phyloP scores from a whole-genome alignment of 805 yeast species.

The Dipodascopsis tothii region DNA sequence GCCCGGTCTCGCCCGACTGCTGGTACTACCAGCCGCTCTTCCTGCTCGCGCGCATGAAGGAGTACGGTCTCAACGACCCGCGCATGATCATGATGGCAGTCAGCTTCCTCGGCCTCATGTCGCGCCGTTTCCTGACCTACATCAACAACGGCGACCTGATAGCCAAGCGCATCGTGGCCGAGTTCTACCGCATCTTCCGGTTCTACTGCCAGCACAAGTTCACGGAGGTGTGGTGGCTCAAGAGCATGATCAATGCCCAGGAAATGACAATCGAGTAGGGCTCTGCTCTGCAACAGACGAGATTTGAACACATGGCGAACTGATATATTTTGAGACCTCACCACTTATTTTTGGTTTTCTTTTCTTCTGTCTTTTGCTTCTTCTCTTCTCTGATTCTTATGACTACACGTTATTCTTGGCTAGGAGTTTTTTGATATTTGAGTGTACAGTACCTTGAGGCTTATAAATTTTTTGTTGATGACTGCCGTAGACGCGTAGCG shows the following conservation, averaged over 20 bases:
- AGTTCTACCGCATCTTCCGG: slow-evolving; percentile 9
- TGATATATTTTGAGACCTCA: too few relatives aligned
- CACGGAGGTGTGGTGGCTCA: slow-evolving; percentile 13
- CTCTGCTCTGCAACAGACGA: too few relatives aligned
- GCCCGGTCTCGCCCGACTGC: slow-evolving; percentile 74
- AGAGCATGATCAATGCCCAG: slow-evolving; percentile 10
- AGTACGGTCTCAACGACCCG: slow-evolving; percentile 72
- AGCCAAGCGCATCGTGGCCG: slow-evolving; percentile 73
- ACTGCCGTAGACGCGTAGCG: too few relatives aligned
- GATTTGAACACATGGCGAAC: too few relatives aligned
- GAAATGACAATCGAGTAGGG: slow-evolving; percentile 4
- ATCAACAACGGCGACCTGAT: slow-evolving; percentile 77
- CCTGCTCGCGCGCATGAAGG: slow-evolving; percentile 12
- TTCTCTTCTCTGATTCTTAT: too few relatives aligned
- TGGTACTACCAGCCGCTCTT: slow-evolving; percentile 50
- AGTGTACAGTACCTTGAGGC: too few relatives aligned
- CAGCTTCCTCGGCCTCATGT: slow-evolving; percentile 88
- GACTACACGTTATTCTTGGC: too few relatives aligned
- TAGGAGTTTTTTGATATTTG: too few relatives aligned
- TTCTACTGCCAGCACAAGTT: slow-evolving; percentile 4
- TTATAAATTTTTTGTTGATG: too few relatives aligned
- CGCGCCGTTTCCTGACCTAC: slow-evolving; percentile 66
- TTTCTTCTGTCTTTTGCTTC: too few relatives aligned
- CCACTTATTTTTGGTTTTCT: too few relatives aligned
- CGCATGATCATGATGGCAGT: slow-evolving; percentile 72